Base-by-base conservation (phyloP, 1,284 basidiomycete genomes). In the Sparassis latifolia region DNA sequence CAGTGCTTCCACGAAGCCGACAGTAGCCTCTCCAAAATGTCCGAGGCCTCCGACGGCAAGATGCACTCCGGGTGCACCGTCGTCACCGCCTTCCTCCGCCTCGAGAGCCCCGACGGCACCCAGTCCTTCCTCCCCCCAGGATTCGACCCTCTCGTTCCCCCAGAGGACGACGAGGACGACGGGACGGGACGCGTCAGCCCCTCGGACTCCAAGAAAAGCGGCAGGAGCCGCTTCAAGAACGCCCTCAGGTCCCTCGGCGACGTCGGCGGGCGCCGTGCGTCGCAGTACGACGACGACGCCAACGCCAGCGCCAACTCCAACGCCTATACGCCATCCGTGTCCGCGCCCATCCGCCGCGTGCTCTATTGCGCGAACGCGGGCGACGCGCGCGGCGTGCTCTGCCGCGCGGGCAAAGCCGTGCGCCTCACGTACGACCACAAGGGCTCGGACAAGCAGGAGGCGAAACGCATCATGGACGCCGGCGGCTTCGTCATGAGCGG, bases 401-500 rank as follows among this genome's bases (percentile, higher is more conserved):
- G 91, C 62, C 88, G 97, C 35, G 82, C 78, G 5, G 97, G 96
- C 27, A 88, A 85, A 62, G 97, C 94, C 1, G 84, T 99, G 2
- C 79, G 97, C 38, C 72, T 99, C 65, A 99, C 96, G 10, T 99
- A 99, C 67, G 97, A 99, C 65, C 97, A 99, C 76, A 99, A 99
- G 69, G 97, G 97, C 39, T 89, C 90, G 3, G 97, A 99, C 67
- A 87, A 88, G 61, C 92, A 96, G 66, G 97, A 99, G 70, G 94
- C 93, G 20, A 97, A 97, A 71, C 82, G 97, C 10, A 99, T 99
- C 67, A 94, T 82, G 45, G 96, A 98, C 63, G 96, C 97, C 0
- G 97, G 97, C 12, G 97, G 97, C 0, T 99, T 98, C 63, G 95
- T 99, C 28, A 89, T 99, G 89, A 97, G 97, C 64, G 95, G 96